Evolutionary conservation across 2,329 filamentous ascomycete species (phyloP), one percentile per base, ranked within the genome.

Genomic region (Huntiella savannae): DNA sequence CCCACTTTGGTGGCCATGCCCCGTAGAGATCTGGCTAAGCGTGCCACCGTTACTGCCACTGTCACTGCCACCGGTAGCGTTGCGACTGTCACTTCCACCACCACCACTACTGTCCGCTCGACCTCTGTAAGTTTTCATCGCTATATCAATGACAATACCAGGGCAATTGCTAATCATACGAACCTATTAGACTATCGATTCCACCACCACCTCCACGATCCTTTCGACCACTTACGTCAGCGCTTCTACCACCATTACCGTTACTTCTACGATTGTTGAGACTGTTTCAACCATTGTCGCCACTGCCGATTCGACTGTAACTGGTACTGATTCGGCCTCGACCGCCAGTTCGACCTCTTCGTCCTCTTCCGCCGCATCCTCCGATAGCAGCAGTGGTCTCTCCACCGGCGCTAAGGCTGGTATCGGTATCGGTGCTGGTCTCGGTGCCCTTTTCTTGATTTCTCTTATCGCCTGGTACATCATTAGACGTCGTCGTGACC

Each of bases 351-450:
- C 16, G n/a, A 59, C 57, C 8, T 52, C 53, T 45, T 49, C 51
- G 6, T 53, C 56, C 12, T 56, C 55, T 1, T 55, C 55, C 49
- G 53, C 50, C 37, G 51, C 55, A 44, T 53, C 35, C 1, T 36
- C 36, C 17, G 37, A 40, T 40, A 51, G 43, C 13, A 49, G 50
- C 47, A 47, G 53, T 7, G 61, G 63, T 4, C 57, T 66, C 7
- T 62, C 60, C 1, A 62, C 58, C 5, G 64, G 63, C 22, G 64
- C 63, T 50, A 64, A 66, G 59, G 62, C 61, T 38, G 64, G 64
- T 46, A 66, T 66, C 34, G 64, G 64, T 45, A 59, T 59, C 16
- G 64, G 61, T 43, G 59, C 56, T 13, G 63, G 58, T 50, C 54
- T 63, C 16, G 63, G 52, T 44, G 63, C 54, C 15, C 55, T 65